A percentile compares a stretch with the other conserved stretches of the same genome.
Evolutionary conservation across 2,329 filamentous ascomycete genomes (phyloP).

Genomic region (Byssothecium circinans): DNA sequence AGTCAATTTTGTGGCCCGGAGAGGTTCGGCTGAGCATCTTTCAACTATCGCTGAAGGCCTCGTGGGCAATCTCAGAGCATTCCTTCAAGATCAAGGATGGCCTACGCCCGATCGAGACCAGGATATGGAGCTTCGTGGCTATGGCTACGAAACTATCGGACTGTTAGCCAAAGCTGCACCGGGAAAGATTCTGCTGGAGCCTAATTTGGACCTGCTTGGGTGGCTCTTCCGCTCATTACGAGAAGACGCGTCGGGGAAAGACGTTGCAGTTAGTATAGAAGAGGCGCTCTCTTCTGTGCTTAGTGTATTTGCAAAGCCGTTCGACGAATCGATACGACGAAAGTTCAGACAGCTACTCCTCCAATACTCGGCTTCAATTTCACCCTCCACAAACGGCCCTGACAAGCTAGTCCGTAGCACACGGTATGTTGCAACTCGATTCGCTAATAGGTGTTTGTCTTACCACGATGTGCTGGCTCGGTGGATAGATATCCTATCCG

Average conservation of each 20-base stretch:
- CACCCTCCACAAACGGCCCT: slow-evolving; percentile 21
- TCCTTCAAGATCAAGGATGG: slow-evolving; percentile 82
- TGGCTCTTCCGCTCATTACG: slow-evolving; percentile 86
- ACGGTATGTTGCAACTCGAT: slow-evolving; percentile 80
- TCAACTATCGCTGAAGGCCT: slow-evolving; percentile 67
- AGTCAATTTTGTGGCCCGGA: slow-evolving; percentile 80
- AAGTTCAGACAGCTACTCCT: slow-evolving; percentile 41
- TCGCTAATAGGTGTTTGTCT: slow-evolving; percentile 83
- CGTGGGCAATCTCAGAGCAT: slow-evolving; percentile 69
- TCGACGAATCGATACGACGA: slow-evolving; percentile 46
- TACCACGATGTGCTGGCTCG: slow-evolving; percentile 77
- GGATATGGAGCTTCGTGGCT: slow-evolving; percentile 68
- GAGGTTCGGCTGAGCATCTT: slow-evolving; percentile 65
- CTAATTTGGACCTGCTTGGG: slow-evolving; percentile 59
- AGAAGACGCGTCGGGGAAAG: slow-evolving; percentile 72
- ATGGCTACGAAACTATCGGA: slow-evolving; percentile 89
- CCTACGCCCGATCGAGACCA: slow-evolving; percentile 62
- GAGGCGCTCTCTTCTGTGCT: slow-evolving; percentile 80
- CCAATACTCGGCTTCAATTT: slow-evolving; percentile 28
- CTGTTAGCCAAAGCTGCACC: slow-evolving; percentile 70
- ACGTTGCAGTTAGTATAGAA: slow-evolving; percentile 83
- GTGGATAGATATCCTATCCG: slow-evolving; percentile 85
- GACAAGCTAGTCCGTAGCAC: slow-evolving; percentile 60
- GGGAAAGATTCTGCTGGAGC: slow-evolving; percentile 56
- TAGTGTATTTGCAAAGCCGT: slow-evolving; percentile 56